These are phyloP conservation scores for Cyberlindnera nakhonratchasimensis DNA, from an alignment of 805 yeast genomes.

Conservation along the genomic window DNA sequence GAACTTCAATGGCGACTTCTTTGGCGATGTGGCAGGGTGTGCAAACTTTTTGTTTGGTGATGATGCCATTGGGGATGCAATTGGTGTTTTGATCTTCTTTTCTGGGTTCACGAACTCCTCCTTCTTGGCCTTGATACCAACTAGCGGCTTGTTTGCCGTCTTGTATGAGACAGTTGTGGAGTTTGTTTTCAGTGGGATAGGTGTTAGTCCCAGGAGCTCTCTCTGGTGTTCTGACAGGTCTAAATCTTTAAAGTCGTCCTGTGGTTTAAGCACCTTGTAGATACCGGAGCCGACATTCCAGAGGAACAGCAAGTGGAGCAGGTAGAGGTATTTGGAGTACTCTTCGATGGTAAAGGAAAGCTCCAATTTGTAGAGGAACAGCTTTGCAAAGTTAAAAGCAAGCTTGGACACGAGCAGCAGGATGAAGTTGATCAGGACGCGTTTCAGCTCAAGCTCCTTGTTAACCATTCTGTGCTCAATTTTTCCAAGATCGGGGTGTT, in stretches of 20 bases:
- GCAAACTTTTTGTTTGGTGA: conserved; percentile 21
- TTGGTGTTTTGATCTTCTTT: conserved; percentile 18
- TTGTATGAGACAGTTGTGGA: conserved; percentile 26
- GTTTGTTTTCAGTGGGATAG: conserved; percentile 9
- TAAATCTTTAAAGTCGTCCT: conserved; percentile 32
- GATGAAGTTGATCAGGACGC: conserved; percentile 32
- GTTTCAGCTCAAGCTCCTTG: conserved; percentile 38
- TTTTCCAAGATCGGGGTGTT: conserved; percentile 10
- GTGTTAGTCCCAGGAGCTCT: conserved; percentile 32
- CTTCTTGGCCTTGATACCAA: too few relatives aligned
- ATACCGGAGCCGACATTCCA: conserved; percentile 31
- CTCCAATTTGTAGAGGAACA: conserved; percentile 21
- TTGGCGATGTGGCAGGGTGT: conserved; percentile 8
- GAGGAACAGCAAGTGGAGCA: conserved; percentile 28
- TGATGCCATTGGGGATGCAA: conserved; percentile 30
- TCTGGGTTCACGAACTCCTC: too few relatives aligned
- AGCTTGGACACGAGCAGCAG: conserved; percentile 31
- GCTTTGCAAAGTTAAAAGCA: conserved; percentile 18
- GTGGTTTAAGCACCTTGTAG: conserved; percentile 31
- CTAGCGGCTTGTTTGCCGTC: not conserved
- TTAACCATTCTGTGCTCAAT: conserved; percentile 28
- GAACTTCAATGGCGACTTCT: conserved; percentile 7
- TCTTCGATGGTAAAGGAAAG: not conserved
- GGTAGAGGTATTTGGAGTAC: conserved; percentile 4
- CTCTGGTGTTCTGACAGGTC: conserved; percentile 31